phyloP scores from a whole-genome alignment of 2,329 filamentous ascomycete species.

The Colletotrichum cordylinicola region DNA sequence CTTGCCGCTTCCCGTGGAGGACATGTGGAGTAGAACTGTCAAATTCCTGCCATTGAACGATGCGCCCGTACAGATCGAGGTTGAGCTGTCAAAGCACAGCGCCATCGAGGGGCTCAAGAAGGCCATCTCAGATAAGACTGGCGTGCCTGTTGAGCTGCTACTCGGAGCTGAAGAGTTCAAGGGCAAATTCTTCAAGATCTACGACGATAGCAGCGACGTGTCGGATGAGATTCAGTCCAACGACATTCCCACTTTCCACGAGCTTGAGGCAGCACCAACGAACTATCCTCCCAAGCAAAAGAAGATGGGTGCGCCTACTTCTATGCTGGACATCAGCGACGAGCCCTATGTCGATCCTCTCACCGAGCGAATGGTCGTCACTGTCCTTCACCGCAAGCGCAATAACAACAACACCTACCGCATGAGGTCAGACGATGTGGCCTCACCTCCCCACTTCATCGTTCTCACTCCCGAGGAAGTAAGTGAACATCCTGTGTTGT shows the following conservation, averaged over 20 bases:
- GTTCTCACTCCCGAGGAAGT: slow-evolving; percentile 77
- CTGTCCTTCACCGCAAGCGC: slow-evolving; percentile 66
- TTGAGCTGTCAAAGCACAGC: slow-evolving; percentile 82
- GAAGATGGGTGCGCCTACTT: slow-evolving; percentile 43
- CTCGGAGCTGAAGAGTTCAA: slow-evolving; percentile 85
- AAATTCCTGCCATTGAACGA: slow-evolving; percentile 81
- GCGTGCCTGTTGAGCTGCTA: slow-evolving; percentile 69
- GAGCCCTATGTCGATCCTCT: slow-evolving; percentile 49
- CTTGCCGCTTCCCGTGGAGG: slow-evolving; percentile 86
- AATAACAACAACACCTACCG: neutral
- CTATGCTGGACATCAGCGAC: slow-evolving; percentile 58
- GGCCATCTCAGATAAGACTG: slow-evolving; percentile 71
- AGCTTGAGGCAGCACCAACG: slow-evolving; percentile 79
- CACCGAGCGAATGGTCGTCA: slow-evolving; percentile 72
- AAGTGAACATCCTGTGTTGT: slow-evolving; percentile 27
- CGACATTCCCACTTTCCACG: slow-evolving; percentile 72
- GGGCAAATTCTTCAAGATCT: slow-evolving; percentile 85
- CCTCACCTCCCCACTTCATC: slow-evolving; percentile 70
- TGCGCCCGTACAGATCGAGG: slow-evolving; percentile 71
- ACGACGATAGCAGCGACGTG: slow-evolving; percentile 71
- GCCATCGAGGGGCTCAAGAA: slow-evolving; percentile 73
- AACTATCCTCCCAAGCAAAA: slow-evolving; percentile 71
- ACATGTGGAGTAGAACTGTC: slow-evolving; percentile 77
- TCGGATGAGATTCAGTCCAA: slow-evolving; percentile 75
- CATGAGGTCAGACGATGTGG: slow-evolving; percentile 29